phyloP scores from a whole-genome alignment of 306 rosid species.

The Arachis hypogaea region DNA sequence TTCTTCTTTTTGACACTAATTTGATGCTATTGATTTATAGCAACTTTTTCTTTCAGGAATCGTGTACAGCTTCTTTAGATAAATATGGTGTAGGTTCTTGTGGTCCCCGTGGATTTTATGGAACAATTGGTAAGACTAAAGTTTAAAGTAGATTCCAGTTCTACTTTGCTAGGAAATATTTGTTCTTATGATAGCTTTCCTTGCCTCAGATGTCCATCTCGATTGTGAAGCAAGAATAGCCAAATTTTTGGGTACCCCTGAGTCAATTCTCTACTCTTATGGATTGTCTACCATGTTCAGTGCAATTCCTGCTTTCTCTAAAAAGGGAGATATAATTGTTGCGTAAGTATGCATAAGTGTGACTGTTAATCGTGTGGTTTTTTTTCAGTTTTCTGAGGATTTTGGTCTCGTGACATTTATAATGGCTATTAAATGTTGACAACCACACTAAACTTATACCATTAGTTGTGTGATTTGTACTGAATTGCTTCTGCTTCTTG shows the following conservation, averaged over 20 bases:
- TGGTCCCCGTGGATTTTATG: slow-evolving; percentile 99
- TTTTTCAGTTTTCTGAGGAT: slow-evolving; percentile 23
- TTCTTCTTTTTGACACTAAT: slow-evolving; percentile 8
- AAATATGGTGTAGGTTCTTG: slow-evolving; percentile 99
- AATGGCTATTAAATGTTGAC: slow-evolving; percentile 11
- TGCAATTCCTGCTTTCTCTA: slow-evolving; percentile 96
- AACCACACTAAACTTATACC: slow-evolving; percentile 20
- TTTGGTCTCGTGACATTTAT: slow-evolving; percentile 15
- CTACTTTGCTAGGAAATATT: slow-evolving; percentile 4
- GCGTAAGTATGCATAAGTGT: slow-evolving; percentile 67
- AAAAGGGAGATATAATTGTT: slow-evolving; percentile 89
- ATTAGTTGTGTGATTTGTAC: slow-evolving; percentile 18
- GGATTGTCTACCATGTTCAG: slow-evolving; percentile 99
- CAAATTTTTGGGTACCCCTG: slow-evolving; percentile 95
- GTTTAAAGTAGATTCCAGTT: slow-evolving; percentile 31
- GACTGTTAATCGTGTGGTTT: slow-evolving; percentile 22
- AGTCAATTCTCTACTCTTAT: slow-evolving; percentile 92
- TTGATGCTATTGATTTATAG: slow-evolving; percentile 35
- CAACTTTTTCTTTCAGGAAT: slow-evolving; percentile 60
- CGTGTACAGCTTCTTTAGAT: slow-evolving; percentile 83
- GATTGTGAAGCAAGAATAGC: slow-evolving; percentile 99
- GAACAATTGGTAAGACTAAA: slow-evolving; percentile 76
- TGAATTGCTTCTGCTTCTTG: slow-evolving; percentile 5
- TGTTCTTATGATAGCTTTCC: slow-evolving; percentile 32
- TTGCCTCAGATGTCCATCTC: slow-evolving; percentile 87